Evolutionary conservation across 1,139 yeast species (phyloP).

Genomic region (Magnusiomyces suaveolens): DNA sequence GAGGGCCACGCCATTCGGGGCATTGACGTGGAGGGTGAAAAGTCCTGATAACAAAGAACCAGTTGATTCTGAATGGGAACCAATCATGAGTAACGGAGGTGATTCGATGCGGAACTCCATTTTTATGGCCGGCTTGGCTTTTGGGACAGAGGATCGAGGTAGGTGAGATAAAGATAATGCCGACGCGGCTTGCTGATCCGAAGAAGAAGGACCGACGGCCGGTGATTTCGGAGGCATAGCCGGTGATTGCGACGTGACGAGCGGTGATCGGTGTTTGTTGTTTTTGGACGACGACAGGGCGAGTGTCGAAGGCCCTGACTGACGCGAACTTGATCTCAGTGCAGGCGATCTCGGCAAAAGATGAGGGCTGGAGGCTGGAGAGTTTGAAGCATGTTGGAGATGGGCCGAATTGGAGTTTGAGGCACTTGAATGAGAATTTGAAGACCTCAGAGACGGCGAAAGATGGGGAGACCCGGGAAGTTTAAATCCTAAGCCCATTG

Average conservation of each 20-base stretch:
- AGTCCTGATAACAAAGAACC: slow-evolving; percentile 84
- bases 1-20: slow-evolving; percentile 33
- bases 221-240: too few relatives aligned
- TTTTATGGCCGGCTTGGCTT: slow-evolving; percentile 33
- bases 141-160: too few relatives aligned
- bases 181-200: too few relatives aligned
- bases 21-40: slow-evolving; percentile 30
- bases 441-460: background rate
- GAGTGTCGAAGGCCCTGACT: background rate
- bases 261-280: too few relatives aligned
- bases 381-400: background rate
- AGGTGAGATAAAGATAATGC: background rate
- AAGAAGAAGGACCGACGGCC: too few relatives aligned
- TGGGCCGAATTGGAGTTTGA: too few relatives aligned
- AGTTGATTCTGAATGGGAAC: slow-evolving; percentile 64
- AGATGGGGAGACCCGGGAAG: background rate
- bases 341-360: background rate
- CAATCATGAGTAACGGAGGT: slow-evolving; percentile 83
- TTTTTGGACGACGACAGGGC: background rate
- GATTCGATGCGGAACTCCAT: slow-evolving; percentile 66
- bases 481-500: background rate
- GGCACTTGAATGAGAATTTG: background rate
- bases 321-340: too few relatives aligned
- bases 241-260: too few relatives aligned
- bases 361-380: too few relatives aligned